Percentiles rank a stretch among this genome's conserved stretches.
Conservation (phyloP, 352 stramenopile genomes). For the Phytophthora fragariae region DNA sequence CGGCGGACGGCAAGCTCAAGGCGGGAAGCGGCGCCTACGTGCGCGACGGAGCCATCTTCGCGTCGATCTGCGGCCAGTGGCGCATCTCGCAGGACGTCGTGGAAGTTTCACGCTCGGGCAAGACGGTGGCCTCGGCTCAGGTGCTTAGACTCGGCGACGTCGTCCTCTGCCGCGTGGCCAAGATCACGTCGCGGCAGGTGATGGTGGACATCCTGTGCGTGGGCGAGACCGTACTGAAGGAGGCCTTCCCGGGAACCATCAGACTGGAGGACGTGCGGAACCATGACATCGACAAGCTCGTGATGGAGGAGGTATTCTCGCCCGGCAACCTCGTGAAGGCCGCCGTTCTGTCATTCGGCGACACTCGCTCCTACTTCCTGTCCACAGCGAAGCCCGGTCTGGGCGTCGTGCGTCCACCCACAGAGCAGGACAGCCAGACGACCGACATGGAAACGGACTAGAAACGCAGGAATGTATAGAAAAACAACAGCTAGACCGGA, state of each 20-base stretch:
- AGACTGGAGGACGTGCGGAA: slow-evolving; percentile 82
- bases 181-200: slow-evolving; percentile 78
- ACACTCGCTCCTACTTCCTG: slow-evolving; percentile 88
- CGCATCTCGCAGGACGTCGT: slow-evolving; percentile 51
- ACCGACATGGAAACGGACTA: slow-evolving; percentile 63
- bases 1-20: slow-evolving; percentile 43
- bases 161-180: slow-evolving; percentile 71
- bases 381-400: slow-evolving; percentile 78
- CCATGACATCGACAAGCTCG: slow-evolving; percentile 83
- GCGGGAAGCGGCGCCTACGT: slow-evolving; percentile 64
- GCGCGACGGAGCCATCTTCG: slow-evolving; percentile 70
- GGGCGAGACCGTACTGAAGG: slow-evolving; percentile 73
- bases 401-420: slow-evolving; percentile 59
- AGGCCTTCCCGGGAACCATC: slow-evolving; percentile 83
- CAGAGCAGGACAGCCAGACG: slow-evolving; percentile 42
- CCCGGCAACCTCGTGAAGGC: slow-evolving; percentile 80
- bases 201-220: slow-evolving; percentile 84
- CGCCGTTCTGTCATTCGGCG: slow-evolving; percentile 83
- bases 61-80: slow-evolving; percentile 69
- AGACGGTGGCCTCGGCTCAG: slow-evolving; percentile 71
- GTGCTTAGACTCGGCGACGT: slow-evolving; percentile 74
- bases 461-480: slow-evolving; percentile 33
- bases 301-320: slow-evolving; percentile 81
- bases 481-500: slow-evolving; percentile 6
- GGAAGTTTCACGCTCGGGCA: slow-evolving; percentile 53